These are phyloP conservation scores for Fusarium veterinarium DNA, from an alignment of 2,329 filamentous ascomycete genomes.

Conservation along the genomic window DNA sequence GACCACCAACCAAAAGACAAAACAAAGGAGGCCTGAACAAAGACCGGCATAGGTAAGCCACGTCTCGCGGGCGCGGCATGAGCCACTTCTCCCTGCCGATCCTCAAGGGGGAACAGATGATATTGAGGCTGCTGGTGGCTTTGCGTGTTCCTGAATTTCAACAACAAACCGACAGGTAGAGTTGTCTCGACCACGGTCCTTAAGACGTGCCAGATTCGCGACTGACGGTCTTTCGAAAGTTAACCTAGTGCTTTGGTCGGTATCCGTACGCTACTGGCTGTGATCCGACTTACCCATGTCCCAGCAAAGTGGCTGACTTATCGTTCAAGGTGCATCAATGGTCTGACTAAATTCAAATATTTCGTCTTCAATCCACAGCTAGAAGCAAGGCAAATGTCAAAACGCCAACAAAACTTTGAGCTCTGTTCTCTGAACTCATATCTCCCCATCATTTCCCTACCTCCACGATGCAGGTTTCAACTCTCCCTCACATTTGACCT, in stretches of 20 bases:
- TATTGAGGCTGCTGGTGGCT: constrained; percentile 9
- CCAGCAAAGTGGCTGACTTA: constrained; percentile 31
- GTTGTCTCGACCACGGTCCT: constrained; percentile 25
- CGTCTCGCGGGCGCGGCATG: constrained; percentile 29
- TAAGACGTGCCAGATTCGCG: constrained; percentile 32
- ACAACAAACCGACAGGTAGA: constrained; percentile 4
- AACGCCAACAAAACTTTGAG: neutral
- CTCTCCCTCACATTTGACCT: constrained; percentile 32
- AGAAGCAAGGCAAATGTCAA: neutral
- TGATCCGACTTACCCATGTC: constrained; percentile 13
- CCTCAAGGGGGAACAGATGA: constrained; percentile 26
- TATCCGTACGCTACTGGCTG: constrained; percentile 25
- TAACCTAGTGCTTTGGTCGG: constrained; percentile 19
- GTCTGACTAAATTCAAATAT: constrained; percentile 27
- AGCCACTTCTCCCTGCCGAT: constrained; percentile 35
- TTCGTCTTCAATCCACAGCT: constrained; percentile 5
- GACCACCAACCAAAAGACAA: constrained; percentile 27
- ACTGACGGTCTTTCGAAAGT: neutral
- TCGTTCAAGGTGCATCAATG: constrained; percentile 29
- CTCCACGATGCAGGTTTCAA: constrained; percentile 31
- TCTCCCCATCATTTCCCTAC: constrained; percentile 11
- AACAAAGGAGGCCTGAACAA: constrained; percentile 27
- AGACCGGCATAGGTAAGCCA: constrained; percentile 37
- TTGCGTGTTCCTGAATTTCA: constrained; percentile 16
- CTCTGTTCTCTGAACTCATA: neutral